phyloP scores from a whole-genome alignment of 805 yeast genomes.

The Clavispora fructus region DNA sequence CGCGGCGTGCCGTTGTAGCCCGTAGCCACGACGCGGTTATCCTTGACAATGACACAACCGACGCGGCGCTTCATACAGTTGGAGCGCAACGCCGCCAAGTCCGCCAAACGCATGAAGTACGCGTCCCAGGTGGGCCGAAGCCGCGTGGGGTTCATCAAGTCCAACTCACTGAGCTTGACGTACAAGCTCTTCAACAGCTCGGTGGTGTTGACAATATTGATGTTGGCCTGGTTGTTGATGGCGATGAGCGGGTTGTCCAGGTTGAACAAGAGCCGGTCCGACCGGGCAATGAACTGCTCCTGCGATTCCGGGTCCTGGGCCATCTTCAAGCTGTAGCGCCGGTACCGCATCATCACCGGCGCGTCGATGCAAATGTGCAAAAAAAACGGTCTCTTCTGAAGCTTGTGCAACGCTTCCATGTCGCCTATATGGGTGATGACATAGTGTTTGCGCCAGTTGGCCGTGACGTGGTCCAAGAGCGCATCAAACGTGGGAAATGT shows the following conservation, averaged over 20 bases:
- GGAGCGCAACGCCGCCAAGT: slow-evolving; percentile 84
- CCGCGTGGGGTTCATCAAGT: slow-evolving; percentile 37
- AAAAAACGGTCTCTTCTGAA: slow-evolving; percentile 75
- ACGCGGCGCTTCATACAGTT: slow-evolving; percentile 97
- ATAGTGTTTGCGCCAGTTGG: slow-evolving; percentile 56
- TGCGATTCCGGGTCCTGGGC: slow-evolving; percentile 11
- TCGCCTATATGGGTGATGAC: slow-evolving; percentile 52
- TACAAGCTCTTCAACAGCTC: slow-evolving; percentile 30
- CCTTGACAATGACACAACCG: slow-evolving; percentile 91
- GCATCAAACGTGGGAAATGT: slow-evolving; percentile 38
- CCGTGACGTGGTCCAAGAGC: slow-evolving; percentile 57
- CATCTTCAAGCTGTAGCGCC: slow-evolving; percentile 23
- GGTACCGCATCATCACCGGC: slow-evolving; percentile 47
- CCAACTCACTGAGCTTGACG: slow-evolving; percentile 36
- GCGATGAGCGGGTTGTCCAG: slow-evolving; percentile 49
- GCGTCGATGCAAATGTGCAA: slow-evolving; percentile 77
- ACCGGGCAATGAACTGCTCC: slow-evolving; percentile 32
- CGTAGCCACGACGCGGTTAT: slow-evolving; percentile 83
- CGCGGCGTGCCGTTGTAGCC: slow-evolving; percentile 98
- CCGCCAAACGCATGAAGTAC: slow-evolving; percentile 90
- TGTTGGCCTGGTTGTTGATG: slow-evolving; percentile 52
- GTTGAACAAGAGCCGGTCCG: slow-evolving; percentile 38
- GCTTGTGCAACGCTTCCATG: slow-evolving; percentile 36
- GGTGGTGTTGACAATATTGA: slow-evolving; percentile 37
- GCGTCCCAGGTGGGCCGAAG: slow-evolving; percentile 94